Evolutionary conservation across 495 filamentous ascomycete genomes (phyloP), one percentile per base, ranked within the genome.

Genomic region (Friedmanniomyces simplex): DNA sequence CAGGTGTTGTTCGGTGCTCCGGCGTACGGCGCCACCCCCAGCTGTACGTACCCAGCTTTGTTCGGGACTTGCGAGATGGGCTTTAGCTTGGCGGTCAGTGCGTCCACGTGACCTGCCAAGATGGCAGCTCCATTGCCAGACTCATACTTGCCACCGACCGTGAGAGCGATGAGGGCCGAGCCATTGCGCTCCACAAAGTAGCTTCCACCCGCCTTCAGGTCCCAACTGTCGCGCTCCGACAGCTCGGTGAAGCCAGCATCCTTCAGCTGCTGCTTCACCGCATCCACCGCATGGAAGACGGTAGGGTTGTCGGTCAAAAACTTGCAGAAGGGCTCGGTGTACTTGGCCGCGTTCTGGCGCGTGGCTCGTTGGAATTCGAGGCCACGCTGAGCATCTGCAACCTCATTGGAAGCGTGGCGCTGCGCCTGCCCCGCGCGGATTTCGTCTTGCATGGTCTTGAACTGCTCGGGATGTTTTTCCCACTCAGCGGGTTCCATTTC

Each of bases 291-390:
- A 65, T 98, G 93, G 68, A 91, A 98, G 43, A 95, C 82, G 10
- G 93, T 98, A 0, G 93, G 91, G 68, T 95, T 95, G 26, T 83
- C 73, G 58, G 83, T 86, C 75, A 96, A 82, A 67, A 96, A 98
- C 25, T 88, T 81, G 66, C 84, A 80, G 74, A 94, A 98, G 0
- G 91, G 88, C 68, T 89, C 77, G 2, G 69, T 90, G 95, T 45
- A 54, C 21, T 47, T 52, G 12, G 61, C 61, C 8, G 50, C 52
- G 41, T 50, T 63, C 21, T 34, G 13, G 13, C 51, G 53, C 7
- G 52, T 61, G 14, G 42, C 46, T 14, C 50, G 42, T 18, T 14
- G 6, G 14, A 21, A 22, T 2, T 32, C 4, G 28, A 32, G 4
- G 28, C 3, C 28, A 32, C 28, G 28, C 28, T 4, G 4, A 32